Base-by-base conservation (phyloP, 257 asterid genomes). In the Solanum piurae region DNA sequence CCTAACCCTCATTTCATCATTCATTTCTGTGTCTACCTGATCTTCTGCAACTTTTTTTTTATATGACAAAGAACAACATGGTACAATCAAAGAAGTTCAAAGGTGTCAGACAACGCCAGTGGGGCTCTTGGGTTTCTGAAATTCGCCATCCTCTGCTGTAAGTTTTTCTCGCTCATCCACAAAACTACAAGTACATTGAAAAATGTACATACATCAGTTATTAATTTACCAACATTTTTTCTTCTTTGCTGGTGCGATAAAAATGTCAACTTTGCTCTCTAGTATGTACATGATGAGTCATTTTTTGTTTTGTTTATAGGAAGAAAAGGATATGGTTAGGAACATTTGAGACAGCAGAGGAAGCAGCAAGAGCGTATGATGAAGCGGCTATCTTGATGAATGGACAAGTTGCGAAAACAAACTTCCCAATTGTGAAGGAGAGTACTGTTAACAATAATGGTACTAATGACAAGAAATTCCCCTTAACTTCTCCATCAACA, bases 61-160 rank as follows among this genome's bases (percentile, higher is more conserved):
- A 4, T 21, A 16, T 42, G 38, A 21, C 29, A 58, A 69, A 79
- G 52, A 44, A 44, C 52, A 10, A 31, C 33, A 93, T 94, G 98
- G 97, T 93, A 87, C 95, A 89, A 55, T 91, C 94, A 6, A 94
- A 89, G 83, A 95, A 95, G 91, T 94, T 93, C 94, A 93, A 94
- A 92, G 98, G 97, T 90, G 97, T 95, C 93, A 93, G 98, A 92
- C 96, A 95, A 83, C 96, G 98, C 84, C 96, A 95, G 92, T 95
- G 98, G 98, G 98, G 98, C 73, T 94, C 98, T 79, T 95, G 98
- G 97, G 97, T 95, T 88, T 93, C 98, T 84, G 98, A 94, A 85
- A 94, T 94, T 88, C 96, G 96, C 90, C 98, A 94, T 82, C 98
- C 98, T 89, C 75, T 93, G 83, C 87, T 94, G 98, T 94, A 92